phyloP scores from a whole-genome alignment of 495 filamentous ascomycete genomes.

The Neurospora sp. region DNA sequence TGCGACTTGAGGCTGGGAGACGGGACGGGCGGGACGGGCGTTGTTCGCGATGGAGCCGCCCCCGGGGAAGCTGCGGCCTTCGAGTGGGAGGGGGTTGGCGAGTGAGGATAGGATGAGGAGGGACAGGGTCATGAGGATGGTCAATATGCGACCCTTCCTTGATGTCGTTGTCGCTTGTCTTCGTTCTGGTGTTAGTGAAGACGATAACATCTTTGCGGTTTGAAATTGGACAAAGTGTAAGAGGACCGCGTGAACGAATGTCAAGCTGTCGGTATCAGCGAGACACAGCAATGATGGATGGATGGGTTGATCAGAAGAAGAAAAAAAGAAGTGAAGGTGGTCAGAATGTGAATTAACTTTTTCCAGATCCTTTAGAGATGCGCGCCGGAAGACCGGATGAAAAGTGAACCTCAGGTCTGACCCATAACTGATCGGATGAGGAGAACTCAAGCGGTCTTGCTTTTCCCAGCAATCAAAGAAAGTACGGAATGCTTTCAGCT shows the following conservation, averaged over 20 bases:
- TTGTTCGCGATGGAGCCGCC: background rate
- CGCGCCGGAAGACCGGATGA: background rate
- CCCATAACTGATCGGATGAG: background rate
- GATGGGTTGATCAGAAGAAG: background rate
- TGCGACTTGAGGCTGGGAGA: background rate
- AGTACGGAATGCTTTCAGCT: background rate
- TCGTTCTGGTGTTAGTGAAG: background rate
- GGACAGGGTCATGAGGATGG: background rate
- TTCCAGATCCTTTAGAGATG: background rate
- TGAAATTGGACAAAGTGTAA: background rate
- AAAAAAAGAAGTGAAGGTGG: background rate
- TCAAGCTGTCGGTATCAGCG: background rate
- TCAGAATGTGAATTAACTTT: background rate
- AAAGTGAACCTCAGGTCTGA: background rate
- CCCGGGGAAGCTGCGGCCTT: background rate
- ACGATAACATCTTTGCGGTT: background rate
- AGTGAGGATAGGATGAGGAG: background rate
- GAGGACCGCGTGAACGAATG: background rate
- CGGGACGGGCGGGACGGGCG: background rate
- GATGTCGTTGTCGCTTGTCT: background rate
- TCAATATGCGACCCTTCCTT: background rate
- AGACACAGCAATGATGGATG: background rate
- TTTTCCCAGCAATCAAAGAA: background rate
- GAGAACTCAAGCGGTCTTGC: background rate
- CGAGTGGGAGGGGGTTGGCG: background rate